A percentile compares a stretch with the other conserved stretches of the same genome.
Evolutionary conservation across 495 filamentous ascomycete species (phyloP).

Genomic region (Recurvomyces mirabilis): DNA sequence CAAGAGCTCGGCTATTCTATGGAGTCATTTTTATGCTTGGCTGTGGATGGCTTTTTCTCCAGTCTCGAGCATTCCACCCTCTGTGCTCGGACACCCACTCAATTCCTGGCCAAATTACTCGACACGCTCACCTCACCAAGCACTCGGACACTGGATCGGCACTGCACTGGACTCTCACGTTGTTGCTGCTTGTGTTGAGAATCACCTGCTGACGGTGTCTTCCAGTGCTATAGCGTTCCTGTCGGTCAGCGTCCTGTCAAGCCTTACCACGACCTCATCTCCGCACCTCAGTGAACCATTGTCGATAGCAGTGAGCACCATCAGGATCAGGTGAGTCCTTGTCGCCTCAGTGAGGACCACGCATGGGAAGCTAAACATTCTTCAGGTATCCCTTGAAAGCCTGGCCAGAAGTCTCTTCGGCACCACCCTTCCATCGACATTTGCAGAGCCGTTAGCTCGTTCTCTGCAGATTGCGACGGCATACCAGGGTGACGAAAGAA

Average conservation of each 20-base stretch:
- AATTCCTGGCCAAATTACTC: slow-evolving; percentile 3
- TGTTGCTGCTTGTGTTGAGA: too few species aligned
- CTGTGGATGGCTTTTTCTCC: too few species aligned
- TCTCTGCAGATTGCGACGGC: slow-evolving; percentile 26
- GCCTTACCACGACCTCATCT: not conserved
- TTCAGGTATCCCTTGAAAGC: slow-evolving; percentile 14
- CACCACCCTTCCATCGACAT: slow-evolving; percentile 12
- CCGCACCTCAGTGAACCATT: not conserved
- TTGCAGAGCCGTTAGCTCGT: slow-evolving; percentile 34
- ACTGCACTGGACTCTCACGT: too few species aligned
- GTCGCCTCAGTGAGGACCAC: too few species aligned
- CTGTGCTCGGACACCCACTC: too few species aligned
- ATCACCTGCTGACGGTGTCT: slow-evolving; percentile 1
- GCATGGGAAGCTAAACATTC: slow-evolving; percentile 23
- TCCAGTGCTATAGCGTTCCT: slow-evolving; percentile 13
- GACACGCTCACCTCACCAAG: slow-evolving; percentile 5
- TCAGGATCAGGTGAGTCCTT: not conserved
- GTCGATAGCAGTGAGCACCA: not conserved
- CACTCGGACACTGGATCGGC: too few species aligned
- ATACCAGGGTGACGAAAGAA: slow-evolving; percentile 15
- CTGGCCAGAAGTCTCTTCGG: slow-evolving; percentile 10
- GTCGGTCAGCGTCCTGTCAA: slow-evolving; percentile 3
- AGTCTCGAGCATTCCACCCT: too few species aligned
- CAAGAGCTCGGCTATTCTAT: too few species aligned
- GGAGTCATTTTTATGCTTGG: too few species aligned